Evolutionary conservation across 768 basidiomycete species (phyloP).

Genomic region (Serpula lacrymans): DNA sequence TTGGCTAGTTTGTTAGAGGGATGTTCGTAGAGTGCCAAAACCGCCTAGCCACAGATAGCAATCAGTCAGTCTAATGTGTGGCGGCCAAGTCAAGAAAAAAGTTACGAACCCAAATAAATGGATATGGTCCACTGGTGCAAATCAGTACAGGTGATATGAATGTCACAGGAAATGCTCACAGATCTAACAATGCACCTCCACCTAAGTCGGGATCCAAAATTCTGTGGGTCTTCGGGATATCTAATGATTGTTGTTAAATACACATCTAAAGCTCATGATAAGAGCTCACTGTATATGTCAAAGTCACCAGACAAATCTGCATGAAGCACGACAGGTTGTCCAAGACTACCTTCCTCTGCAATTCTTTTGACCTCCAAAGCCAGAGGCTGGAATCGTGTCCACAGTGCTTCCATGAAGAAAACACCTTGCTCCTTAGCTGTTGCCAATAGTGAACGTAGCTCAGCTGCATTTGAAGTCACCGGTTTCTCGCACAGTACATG

Average conservation of each 20-base stretch:
- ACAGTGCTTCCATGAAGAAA: constrained; percentile 92
- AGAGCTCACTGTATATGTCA: constrained; percentile 51
- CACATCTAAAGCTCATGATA: neutral
- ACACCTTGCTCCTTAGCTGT: constrained; percentile 75
- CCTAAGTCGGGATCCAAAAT: constrained; percentile 78
- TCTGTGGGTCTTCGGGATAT: constrained; percentile 64
- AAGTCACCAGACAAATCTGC: constrained; percentile 79
- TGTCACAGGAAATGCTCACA: constrained; percentile 47
- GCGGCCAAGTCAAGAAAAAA: neutral
- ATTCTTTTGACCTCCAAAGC: constrained; percentile 60
- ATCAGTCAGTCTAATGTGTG: constrained; percentile 13
- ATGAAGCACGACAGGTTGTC: constrained; percentile 60
- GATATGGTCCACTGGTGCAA: constrained; percentile 68
- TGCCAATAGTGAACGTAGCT: constrained; percentile 67
- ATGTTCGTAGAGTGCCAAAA: constrained; percentile 76
- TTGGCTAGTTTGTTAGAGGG: constrained; percentile 59
- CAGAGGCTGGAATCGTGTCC: constrained; percentile 82
- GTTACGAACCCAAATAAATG: constrained; percentile 65
- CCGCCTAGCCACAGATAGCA: constrained; percentile 58
- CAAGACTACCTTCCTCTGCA: constrained; percentile 60
- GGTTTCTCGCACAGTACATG: constrained; percentile 90
- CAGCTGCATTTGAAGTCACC: constrained; percentile 72
- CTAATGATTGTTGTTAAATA: constrained; percentile 29
- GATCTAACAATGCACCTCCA: constrained; percentile 80
- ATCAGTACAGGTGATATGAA: neutral